phyloP scores from a whole-genome alignment of 192 early-diverging fungal genomes.

The Jimgerdemannia lactiflua region DNA sequence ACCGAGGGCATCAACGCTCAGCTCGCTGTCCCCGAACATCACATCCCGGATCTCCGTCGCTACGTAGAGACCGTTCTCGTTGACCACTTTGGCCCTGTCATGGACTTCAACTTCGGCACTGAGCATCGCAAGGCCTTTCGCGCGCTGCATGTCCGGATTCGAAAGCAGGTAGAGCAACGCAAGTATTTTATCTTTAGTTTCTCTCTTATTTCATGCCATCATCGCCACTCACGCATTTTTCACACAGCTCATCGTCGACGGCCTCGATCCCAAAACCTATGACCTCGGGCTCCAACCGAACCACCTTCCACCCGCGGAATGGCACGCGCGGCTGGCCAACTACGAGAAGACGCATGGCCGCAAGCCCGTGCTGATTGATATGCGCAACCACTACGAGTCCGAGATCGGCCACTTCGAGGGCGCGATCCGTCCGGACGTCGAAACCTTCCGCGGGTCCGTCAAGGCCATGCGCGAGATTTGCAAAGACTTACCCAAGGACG shows the following conservation, averaged over 20 bases:
- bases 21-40: constrained; percentile 58
- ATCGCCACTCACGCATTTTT: too few species aligned
- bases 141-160: constrained; percentile 66
- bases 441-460: constrained; percentile 72
- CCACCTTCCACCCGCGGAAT: constrained; percentile 64
- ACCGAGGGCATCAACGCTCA: constrained; percentile 82
- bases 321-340: constrained; percentile 55
- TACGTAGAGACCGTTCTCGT: constrained; percentile 37
- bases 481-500: constrained; percentile 40
- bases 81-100: constrained; percentile 23
- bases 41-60: constrained; percentile 42
- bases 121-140: constrained; percentile 59
- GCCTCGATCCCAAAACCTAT: constrained; percentile 44
- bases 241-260: constrained; percentile 56
- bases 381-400: constrained; percentile 80
- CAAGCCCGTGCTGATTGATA: constrained; percentile 62
- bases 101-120: constrained; percentile 67
- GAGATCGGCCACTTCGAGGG: constrained; percentile 70
- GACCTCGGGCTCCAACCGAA: constrained; percentile 60
- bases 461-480: constrained; percentile 60
- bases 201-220: neutral
- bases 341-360: constrained; percentile 26
- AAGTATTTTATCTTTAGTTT: neutral
- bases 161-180: constrained; percentile 40
- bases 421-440: constrained; percentile 65